Evolutionary conservation across 176 grass and related monocot genomes (phyloP).

Genomic region (Phyllostachys edulis): DNA sequence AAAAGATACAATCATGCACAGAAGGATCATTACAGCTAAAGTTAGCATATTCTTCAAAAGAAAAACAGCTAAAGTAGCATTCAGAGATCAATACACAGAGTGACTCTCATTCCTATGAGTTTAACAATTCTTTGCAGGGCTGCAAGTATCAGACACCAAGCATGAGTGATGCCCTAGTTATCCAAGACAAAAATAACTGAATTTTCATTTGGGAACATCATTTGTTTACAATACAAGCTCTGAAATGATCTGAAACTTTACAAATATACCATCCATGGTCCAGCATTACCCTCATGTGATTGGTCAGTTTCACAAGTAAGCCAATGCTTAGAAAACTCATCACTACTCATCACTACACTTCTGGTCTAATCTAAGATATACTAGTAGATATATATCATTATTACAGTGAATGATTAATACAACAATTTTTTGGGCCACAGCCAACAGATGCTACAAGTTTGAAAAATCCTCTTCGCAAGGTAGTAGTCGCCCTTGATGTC

Average conservation of each 20-base stretch:
- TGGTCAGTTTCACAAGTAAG: conserved; percentile 35
- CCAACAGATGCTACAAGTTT: no score
- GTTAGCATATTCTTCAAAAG: no score
- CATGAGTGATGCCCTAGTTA: not conserved
- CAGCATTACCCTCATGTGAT: conserved; percentile 19
- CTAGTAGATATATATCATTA: no score
- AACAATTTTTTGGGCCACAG: no score
- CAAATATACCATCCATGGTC: conserved; percentile 19
- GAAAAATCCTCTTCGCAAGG: no score
- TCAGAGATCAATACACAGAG: conserved; percentile 7
- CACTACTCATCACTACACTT: not conserved
- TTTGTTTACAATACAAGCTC: conserved; percentile 14
- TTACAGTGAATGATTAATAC: no score
- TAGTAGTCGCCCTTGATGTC: no score
- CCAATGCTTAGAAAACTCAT: conserved; percentile 27
- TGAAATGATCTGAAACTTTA: conserved; percentile 33
- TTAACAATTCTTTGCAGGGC: not conserved
- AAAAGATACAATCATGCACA: conserved; percentile 14
- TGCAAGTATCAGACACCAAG: conserved; percentile 13
- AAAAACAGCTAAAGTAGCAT: not conserved
- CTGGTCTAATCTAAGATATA: conserved; percentile 37
- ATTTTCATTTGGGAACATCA: conserved; percentile 1
- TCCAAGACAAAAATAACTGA: not conserved
- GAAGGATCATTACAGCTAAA: not conserved
- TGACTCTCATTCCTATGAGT: not conserved